phyloP scores from a whole-genome alignment of 2,329 filamentous ascomycete genomes.

The Cordyceps cicadae region DNA sequence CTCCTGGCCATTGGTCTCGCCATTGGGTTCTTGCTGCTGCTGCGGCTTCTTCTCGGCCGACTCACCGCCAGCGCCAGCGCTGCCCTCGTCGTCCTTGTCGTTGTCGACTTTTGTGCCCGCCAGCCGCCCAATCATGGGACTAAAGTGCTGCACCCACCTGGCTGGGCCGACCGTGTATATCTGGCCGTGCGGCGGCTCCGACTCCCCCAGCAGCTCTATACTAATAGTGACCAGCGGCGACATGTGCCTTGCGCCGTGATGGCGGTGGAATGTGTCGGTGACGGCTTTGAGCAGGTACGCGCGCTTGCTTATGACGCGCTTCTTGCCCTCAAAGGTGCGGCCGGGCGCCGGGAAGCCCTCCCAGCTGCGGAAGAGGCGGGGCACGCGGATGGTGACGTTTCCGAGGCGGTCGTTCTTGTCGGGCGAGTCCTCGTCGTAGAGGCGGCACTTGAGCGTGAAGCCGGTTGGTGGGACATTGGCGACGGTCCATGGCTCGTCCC shows the following conservation, averaged over 20 bases:
- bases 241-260: conserved; percentile 45
- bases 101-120: conserved; percentile 56
- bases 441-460: conserved; percentile 73
- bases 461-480: conserved; percentile 76
- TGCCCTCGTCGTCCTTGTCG: conserved; percentile 45
- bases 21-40: conserved; percentile 22
- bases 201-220: conserved; percentile 68
- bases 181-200: conserved; percentile 57
- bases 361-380: conserved; percentile 57
- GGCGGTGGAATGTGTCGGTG: conserved; percentile 51
- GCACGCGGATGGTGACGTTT: conserved; percentile 66
- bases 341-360: conserved; percentile 52
- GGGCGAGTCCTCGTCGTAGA: conserved; percentile 84
- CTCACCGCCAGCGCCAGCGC: no score
- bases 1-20: conserved; percentile 25
- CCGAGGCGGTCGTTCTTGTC: conserved; percentile 84
- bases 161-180: conserved; percentile 74
- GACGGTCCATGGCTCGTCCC: conserved; percentile 82
- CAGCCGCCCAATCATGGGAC: conserved; percentile 77
- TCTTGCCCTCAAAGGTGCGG: conserved; percentile 64
- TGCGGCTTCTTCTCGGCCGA: no score
- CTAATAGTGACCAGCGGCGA: conserved; percentile 64
- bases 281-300: conserved; percentile 70
- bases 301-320: conserved; percentile 77
- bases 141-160: conserved; percentile 75